phyloP scores from a whole-genome alignment of 129 eudicot species.

The Flaveria robusta region DNA sequence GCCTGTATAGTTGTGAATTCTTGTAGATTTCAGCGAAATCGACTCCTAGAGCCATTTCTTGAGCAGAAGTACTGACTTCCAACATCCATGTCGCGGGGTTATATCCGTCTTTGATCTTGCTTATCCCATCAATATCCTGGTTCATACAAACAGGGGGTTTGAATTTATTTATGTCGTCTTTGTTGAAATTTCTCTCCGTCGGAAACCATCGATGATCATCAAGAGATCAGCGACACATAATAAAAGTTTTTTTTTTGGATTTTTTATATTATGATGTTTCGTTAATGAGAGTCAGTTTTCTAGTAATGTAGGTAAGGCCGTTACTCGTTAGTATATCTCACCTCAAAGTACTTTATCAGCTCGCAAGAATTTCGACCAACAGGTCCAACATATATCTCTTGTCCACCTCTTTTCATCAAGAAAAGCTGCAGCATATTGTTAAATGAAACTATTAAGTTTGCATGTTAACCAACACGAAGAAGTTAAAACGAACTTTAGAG shows the following conservation, averaged over 20 bases:
- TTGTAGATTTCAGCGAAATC: slow-evolving; percentile 55
- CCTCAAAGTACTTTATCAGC: slow-evolving; percentile 77
- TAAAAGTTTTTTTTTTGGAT: not conserved
- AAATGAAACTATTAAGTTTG: not conserved
- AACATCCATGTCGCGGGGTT: slow-evolving; percentile 83
- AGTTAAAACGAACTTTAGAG: not conserved
- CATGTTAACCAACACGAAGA: not conserved
- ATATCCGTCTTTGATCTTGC: slow-evolving; percentile 57
- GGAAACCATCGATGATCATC: not conserved
- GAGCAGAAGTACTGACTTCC: slow-evolving; percentile 53
- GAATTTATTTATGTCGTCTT: not conserved
- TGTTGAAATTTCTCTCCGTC: too few relatives aligned
- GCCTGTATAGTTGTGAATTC: slow-evolving; percentile 55
- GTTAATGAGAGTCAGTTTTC: not conserved
- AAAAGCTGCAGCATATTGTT: slow-evolving; percentile 49
- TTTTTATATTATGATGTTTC: too few relatives aligned
- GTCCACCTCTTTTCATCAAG: slow-evolving; percentile 84
- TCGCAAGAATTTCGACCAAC: slow-evolving; percentile 68
- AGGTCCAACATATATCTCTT: slow-evolving; percentile 78
- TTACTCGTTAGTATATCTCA: slow-evolving; percentile 7
- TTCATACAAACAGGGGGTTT: slow-evolving; percentile 1
- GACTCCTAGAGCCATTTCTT: slow-evolving; percentile 50
- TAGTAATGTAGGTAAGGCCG: not conserved
- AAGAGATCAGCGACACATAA: not conserved
- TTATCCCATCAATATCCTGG: slow-evolving; percentile 47